Evolutionary conservation across 2,329 filamentous ascomycete genomes (phyloP), one percentile per base, ranked within the genome.

Genomic region (Sporothrix dimorphospora): DNA sequence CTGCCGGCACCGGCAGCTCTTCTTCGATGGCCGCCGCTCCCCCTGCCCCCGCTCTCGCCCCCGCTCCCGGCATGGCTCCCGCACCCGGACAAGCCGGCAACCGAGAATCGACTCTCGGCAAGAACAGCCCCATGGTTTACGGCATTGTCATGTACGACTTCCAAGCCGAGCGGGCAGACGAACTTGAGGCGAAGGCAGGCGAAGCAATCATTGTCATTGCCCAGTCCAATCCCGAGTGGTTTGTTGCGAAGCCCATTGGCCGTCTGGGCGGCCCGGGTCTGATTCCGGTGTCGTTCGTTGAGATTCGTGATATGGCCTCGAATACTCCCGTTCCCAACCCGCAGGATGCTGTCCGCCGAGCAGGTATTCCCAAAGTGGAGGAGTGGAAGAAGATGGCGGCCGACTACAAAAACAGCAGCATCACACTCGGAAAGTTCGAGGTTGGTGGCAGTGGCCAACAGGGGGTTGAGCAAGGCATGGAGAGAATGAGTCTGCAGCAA

Each of bases 301-400:
- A 99, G 82, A 95, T 99, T 77, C 88, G 94, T 80, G 96, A 98
- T 81, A 97, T 98, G 92, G 89, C 90, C 5, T 94, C 93, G 0
- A 94, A 95, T 68, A 89, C 92, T 76, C 88, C 94, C 0, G 94
- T 98, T 1, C 81, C 88, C 21, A 94, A 98, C 80, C 90, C 95
- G 0, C 86, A 92, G 34, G 94, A 94, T 40, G 95, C 96, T 0
- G 93, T 99, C 71, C 89, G 90, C 77, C 90, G 91, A 77, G 96
- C 96, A 1, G 94, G 95, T 24, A 94, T 99, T 8, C 96, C 96
- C 14, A 92, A 91, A 78, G 96, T 99, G 3, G 96, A 99, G 79
- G 96, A 99, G 78, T 99, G 96, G 96, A 99, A 99, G 85, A 97
- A 97, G 83, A 98, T 98, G 94, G 94, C 96, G 0, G 95, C 95